Evolutionary conservation across 2,329 filamentous ascomycete species (phyloP).

Genomic region (Calonectria honghensis): DNA sequence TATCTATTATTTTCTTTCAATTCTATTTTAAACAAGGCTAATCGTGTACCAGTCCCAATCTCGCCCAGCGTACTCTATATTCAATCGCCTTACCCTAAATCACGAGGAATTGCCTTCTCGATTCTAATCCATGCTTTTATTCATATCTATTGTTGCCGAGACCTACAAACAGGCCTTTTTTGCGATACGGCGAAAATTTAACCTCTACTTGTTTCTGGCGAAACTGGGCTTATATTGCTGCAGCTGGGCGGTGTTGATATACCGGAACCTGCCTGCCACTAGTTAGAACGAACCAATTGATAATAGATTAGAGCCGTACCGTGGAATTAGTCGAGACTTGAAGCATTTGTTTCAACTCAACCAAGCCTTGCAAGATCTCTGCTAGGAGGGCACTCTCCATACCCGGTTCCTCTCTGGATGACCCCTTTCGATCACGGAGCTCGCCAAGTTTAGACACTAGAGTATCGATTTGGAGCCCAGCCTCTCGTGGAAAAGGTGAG

Average conservation of each 20-base stretch:
- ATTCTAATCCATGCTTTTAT: not conserved
- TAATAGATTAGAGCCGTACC: not conserved
- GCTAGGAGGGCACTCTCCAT: not conserved
- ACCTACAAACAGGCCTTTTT: not conserved
- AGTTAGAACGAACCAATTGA: not conserved
- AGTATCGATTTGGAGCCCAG: not conserved
- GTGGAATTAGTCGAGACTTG: not conserved
- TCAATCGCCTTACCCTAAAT: not conserved
- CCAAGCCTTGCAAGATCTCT: not conserved
- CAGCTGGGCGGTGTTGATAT: not conserved
- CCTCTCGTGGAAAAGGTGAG: not conserved
- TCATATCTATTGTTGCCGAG: not conserved
- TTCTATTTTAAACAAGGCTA: not conserved
- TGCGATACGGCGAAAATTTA: not conserved
- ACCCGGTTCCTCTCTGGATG: not conserved
- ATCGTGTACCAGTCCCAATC: not conserved
- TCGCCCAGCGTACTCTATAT: no score
- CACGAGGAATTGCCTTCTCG: not conserved
- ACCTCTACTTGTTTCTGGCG: not conserved
- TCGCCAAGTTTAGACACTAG: not conserved
- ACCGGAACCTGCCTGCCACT: not conserved
- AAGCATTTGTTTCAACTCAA: not conserved
- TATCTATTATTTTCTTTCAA: not conserved
- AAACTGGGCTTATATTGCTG: not conserved
- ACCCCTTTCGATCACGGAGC: not conserved